phyloP scores from a whole-genome alignment of 2,329 filamentous ascomycete genomes.

The Sclerotiophoma versabilis region DNA sequence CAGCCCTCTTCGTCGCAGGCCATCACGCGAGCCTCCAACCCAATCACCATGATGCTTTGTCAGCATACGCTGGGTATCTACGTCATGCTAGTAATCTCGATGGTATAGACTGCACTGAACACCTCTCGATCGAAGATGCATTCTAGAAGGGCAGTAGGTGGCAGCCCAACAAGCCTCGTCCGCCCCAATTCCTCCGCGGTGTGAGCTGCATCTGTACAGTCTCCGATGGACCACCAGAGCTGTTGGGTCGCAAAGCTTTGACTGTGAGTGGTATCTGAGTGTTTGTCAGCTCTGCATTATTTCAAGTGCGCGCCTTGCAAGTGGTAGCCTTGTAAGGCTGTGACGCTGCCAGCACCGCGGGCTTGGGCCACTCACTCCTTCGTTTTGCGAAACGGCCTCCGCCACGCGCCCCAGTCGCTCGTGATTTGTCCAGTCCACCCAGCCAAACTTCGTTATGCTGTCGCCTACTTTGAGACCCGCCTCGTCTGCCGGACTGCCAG shows the following conservation, averaged over 20 bases:
- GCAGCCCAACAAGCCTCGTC: constrained; percentile 86
- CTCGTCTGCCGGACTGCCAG: constrained; percentile 78
- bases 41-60: constrained; percentile 8
- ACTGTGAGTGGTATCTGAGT: constrained; percentile 73
- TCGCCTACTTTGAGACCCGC: constrained; percentile 85
- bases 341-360: constrained; percentile 14
- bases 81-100: neutral
- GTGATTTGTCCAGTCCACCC: constrained; percentile 82
- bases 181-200: constrained; percentile 85
- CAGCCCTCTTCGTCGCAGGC: constrained; percentile 2
- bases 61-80: neutral
- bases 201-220: constrained; percentile 75
- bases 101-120: neutral
- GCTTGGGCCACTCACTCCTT: constrained; percentile 71
- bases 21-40: constrained; percentile 5
- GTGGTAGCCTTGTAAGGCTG: constrained; percentile 14
- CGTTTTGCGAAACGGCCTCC: constrained; percentile 88
- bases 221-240: constrained; percentile 43
- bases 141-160: constrained; percentile 80
- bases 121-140: neutral
- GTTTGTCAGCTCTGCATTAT: constrained; percentile 30
- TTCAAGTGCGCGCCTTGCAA: neutral
- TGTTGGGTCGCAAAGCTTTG: constrained; percentile 62
- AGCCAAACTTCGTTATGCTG: constrained; percentile 82
- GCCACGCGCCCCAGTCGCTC: constrained; percentile 84